Evolutionary conservation across 805 yeast genomes (phyloP), one percentile per base, ranked within the genome.

Genomic region (Sugiyamaella marilandica): DNA sequence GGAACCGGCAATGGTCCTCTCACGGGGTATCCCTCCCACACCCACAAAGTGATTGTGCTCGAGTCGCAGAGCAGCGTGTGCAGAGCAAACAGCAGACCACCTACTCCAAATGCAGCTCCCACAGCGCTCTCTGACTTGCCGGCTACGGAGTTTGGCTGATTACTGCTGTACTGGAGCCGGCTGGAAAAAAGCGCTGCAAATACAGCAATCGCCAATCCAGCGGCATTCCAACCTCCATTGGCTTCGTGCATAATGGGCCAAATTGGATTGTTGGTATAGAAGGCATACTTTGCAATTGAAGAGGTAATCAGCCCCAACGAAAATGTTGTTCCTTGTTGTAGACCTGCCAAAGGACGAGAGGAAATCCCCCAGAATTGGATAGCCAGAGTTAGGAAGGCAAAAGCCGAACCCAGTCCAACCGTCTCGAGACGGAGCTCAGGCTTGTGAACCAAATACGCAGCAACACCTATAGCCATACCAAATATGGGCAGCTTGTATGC

Each of bases 11-110:
- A 77, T 10, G 97, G 97, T 0, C 95, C 95, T 2, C 73, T 71
- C n/a, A 87, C 74, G 41, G 95, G 96, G 66, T 78, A 92, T 0
- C 99, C 99, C 56, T 84, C 86, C 98, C 98, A 94, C n/a, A 83
- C 81, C 97, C 97, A 94, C 45, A 84, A 75, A n/a, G 88, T 85
- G 41, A 92, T 75, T 9, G 94, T 86, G 1, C 95, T 83, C 0
- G 97, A 78, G 66, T 94, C 99, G 2, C 88, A 79, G 45, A 90
- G 67, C 74, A 84, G 79, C 11, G 95, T 86, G 59, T 83, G 84
- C 34, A 86, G 67, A 5, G 85, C 79, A 65, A 83, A 92, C 29
- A 89, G 66, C 52, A 85, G 74, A 0, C 89, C 81, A 21, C 95
- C 98, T 57, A 92, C 75, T 0, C 95, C 96, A 21, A 79, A 49